Evolutionary conservation across 352 stramenopile genomes (phyloP).

Genomic region (Phytophthora idaei): DNA sequence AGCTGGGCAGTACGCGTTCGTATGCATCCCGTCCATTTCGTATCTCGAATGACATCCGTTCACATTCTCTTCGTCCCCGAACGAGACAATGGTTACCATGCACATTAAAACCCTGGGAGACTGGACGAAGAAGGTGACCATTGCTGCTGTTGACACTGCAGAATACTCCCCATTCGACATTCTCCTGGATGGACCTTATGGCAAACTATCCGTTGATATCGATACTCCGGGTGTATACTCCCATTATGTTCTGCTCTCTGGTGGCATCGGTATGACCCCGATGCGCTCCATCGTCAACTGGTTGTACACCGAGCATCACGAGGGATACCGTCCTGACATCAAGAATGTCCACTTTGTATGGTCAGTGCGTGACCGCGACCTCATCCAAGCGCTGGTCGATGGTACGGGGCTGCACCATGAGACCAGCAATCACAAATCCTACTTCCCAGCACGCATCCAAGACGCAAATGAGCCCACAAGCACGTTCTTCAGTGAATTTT

Average conservation of each 20-base stretch:
- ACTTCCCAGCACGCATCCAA: conserved; percentile 7
- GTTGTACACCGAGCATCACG: conserved; percentile 30
- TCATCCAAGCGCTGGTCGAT: conserved; percentile 29
- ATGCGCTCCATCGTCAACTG: conserved; percentile 43
- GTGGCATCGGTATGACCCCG: conserved; percentile 51
- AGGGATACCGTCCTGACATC: conserved; percentile 21
- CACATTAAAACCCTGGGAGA: conserved; percentile 57
- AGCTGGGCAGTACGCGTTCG: conserved; percentile 68
- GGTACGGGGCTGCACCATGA: neutral
- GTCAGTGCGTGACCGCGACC: conserved; percentile 37
- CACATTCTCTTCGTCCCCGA: conserved; percentile 71
- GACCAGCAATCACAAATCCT: neutral
- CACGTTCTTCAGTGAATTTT: conserved; percentile 38
- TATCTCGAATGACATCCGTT: conserved; percentile 87
- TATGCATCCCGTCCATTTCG: conserved; percentile 71
- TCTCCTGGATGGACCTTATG: conserved; percentile 45
- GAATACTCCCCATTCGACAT: conserved; percentile 36
- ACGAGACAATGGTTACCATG: conserved; percentile 56
- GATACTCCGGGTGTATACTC: conserved; percentile 39
- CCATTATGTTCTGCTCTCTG: conserved; percentile 45
- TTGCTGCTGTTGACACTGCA: conserved; percentile 3
- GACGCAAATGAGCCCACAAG: neutral
- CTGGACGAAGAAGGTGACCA: conserved; percentile 42
- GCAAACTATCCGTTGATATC: conserved; percentile 40
- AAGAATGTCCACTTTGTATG: conserved; percentile 48